Evolutionary conservation across 106 monocot species (phyloP).

Genomic region (Ottelia alismoides): DNA sequence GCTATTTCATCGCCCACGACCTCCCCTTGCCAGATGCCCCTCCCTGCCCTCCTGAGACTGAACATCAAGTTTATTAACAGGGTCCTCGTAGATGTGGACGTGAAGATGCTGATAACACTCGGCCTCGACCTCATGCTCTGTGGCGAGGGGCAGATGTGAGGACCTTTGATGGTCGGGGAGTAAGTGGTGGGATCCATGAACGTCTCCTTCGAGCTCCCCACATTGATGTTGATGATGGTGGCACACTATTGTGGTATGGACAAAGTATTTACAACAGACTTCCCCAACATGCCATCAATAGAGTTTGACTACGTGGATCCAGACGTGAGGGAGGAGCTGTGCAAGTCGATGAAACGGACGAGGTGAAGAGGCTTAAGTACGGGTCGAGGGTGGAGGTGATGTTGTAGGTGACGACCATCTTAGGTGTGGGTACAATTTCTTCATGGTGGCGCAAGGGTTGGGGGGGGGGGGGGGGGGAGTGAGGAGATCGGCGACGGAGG

Average conservation of each 20-base stretch:
- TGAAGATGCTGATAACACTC: constrained; percentile 12
- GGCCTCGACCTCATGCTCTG: constrained; percentile 33
- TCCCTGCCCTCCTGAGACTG: constrained; percentile 23
- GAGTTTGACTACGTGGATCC: constrained; percentile 41
- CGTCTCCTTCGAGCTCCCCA: constrained; percentile 38
- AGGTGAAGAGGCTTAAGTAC: constrained; percentile 25
- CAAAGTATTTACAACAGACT: constrained; percentile 46
- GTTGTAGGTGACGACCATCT: constrained; percentile 49
- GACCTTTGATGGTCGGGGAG: too few relatives aligned
- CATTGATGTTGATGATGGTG: constrained; percentile 26
- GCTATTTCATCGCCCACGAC: too few relatives aligned
- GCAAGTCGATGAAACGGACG: constrained; percentile 31
- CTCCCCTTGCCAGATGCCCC: too few relatives aligned
- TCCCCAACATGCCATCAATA: constrained; percentile 30
- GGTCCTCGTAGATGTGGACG: constrained; percentile 31
- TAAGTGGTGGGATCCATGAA: too few relatives aligned
- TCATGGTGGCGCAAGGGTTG: too few relatives aligned
- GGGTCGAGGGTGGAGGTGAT: constrained; percentile 47
- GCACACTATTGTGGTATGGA: constrained; percentile 24
- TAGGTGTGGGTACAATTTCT: too few relatives aligned
- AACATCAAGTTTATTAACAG: too few relatives aligned
- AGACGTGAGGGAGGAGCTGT: constrained; percentile 23
- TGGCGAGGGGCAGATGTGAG: too few relatives aligned
- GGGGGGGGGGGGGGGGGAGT: too few relatives aligned
- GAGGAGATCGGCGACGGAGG: too few relatives aligned